Percentiles rank a stretch among this genome's conserved stretches.
These are phyloP conservation scores for Fusarium scirpi DNA, from an alignment of 2,329 filamentous ascomycete genomes.

Conservation along the genomic window DNA sequence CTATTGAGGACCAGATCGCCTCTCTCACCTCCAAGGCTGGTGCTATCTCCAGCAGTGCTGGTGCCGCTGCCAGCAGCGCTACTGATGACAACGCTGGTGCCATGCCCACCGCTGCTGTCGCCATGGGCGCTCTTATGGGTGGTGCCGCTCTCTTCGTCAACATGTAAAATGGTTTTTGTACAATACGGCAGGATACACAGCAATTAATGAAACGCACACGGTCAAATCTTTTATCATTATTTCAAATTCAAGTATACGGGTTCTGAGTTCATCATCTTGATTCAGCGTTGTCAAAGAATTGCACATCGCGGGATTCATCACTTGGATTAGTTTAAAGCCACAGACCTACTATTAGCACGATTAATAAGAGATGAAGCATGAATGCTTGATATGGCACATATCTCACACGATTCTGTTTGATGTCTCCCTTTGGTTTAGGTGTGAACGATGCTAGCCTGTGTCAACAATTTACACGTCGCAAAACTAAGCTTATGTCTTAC, in stretches of 20 bases:
- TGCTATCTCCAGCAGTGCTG: constrained; percentile 17
- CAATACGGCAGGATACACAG: background rate
- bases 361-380: background rate
- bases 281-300: background rate
- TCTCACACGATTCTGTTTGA: background rate
- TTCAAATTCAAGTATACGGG: background rate
- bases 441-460: background rate
- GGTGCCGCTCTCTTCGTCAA: constrained; percentile 60
- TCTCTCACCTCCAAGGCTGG: constrained; percentile 33
- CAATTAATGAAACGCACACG: constrained; percentile 28
- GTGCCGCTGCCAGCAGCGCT: constrained; percentile 28
- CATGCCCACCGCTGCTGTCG: constrained; percentile 57
- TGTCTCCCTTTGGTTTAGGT: background rate
- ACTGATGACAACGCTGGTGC: constrained; percentile 48
- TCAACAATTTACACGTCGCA: background rate
- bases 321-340: constrained; percentile 16
- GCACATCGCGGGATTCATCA: constrained; percentile 11
- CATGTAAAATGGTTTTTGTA: constrained; percentile 51
- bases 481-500: background rate
- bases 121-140: constrained; percentile 60
- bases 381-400: background rate
- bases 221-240: constrained; percentile 1
- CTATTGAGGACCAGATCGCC: constrained; percentile 33
- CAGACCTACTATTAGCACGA: constrained; percentile 14
- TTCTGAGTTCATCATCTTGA: background rate